Evolutionary conservation across 2,329 filamentous ascomycete species (phyloP).

Genomic region (Mycocentrospora acerina): DNA sequence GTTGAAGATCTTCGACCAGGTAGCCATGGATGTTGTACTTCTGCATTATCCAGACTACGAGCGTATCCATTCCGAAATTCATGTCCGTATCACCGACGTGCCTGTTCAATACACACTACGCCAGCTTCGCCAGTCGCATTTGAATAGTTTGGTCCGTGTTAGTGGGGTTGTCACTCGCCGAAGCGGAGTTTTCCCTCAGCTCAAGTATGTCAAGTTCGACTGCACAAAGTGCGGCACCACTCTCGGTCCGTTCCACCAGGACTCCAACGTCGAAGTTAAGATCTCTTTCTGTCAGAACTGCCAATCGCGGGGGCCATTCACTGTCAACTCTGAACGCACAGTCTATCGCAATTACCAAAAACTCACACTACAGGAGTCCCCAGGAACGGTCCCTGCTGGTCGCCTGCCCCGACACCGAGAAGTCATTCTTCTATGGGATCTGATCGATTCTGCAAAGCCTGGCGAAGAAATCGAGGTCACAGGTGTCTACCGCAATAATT

Average conservation of each 20-base stretch:
- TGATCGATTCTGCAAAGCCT: slow-evolving; percentile 95
- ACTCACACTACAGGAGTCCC: slow-evolving; percentile 93
- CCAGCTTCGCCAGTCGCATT: slow-evolving; percentile 89
- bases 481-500: slow-evolving; percentile 97
- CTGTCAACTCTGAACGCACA: slow-evolving; percentile 93
- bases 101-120: slow-evolving; percentile 94
- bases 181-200: slow-evolving; percentile 92
- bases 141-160: slow-evolving; percentile 93
- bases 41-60: slow-evolving; percentile 98
- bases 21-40: slow-evolving; percentile 93
- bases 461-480: slow-evolving; percentile 98
- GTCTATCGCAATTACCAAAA: slow-evolving; percentile 99
- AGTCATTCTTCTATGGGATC: slow-evolving; percentile 92
- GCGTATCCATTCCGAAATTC: slow-evolving; percentile 95
- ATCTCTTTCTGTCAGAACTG: slow-evolving; percentile 96
- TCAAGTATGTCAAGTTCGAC: slow-evolving; percentile 98
- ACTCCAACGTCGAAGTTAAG: slow-evolving; percentile 94
- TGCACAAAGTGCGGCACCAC: slow-evolving; percentile 91
- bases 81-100: slow-evolving; percentile 93
- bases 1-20: slow-evolving; percentile 92
- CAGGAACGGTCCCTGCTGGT: slow-evolving; percentile 92
- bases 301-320: slow-evolving; percentile 92
- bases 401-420: slow-evolving; percentile 91
- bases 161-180: slow-evolving; percentile 93
- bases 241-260: slow-evolving; percentile 94